Base-by-base conservation (phyloP, 768 basidiomycete species). In the Tricholomella constricta region DNA sequence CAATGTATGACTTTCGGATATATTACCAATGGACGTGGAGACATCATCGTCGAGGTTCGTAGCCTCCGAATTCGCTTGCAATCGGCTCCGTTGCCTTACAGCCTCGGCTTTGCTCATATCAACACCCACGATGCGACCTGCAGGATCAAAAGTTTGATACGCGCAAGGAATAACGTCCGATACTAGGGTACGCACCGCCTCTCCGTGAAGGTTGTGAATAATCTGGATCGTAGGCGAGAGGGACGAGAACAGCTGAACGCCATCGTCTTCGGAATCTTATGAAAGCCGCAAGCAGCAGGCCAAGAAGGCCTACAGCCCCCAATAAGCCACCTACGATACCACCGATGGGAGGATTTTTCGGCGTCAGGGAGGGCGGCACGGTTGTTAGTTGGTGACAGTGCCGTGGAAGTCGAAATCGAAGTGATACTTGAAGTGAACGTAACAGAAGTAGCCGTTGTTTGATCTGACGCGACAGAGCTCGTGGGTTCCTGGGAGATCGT, bases 261-360 rank as follows among this genome's bases (percentile, higher is more conserved):
- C 41, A 25, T 40, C 45, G 43, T 31, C 44, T 8, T 1, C 31
- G 25, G 14, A 31, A 26, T n/a, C 50, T 9, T 10, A 48, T 20
- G 41, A 31, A 20, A 22, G 7, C 14, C 12, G 35, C 27, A 7
- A 52, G 14, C 6, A 52, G 19, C 27, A 42, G 35, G 25, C 19
- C 42, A 9, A 48, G 5, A 6, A 52, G 15, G 2, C 42, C 14
- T 9, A 47, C 22, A 41, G 32, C 40, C 9, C 41, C 47, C 1
- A 48, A 20, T 19, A 35, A 44, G 22, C 31, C 37, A 31, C 50
- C 45, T 6, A 48, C 38, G 44, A 56, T 56, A 14, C 35, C 35
- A 14, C 15, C 54, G 15, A 50, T 15, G 6, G 19, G 23, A 19
- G 20, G 6, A 7, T 19, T 22, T 15, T n/a, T 29, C 29, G 36